phyloP scores from a whole-genome alignment of 306 rosid genomes.

The Parietaria judaica region DNA sequence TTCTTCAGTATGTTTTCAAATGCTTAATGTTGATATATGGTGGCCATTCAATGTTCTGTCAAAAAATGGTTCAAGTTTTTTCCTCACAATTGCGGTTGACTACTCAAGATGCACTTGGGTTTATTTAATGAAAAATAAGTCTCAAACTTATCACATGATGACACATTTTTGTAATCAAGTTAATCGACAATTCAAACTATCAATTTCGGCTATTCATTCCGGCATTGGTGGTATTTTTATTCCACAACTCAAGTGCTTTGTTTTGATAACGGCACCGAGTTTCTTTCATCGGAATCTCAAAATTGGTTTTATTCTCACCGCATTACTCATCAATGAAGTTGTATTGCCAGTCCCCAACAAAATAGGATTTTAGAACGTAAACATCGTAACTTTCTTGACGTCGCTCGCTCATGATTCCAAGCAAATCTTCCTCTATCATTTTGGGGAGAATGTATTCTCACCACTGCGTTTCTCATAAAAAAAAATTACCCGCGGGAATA shows the following conservation, averaged over 20 bases:
- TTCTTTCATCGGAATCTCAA: not conserved
- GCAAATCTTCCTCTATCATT: no score
- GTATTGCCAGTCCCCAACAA: conserved; percentile 2
- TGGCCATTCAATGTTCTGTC: not conserved
- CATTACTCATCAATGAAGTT: not conserved
- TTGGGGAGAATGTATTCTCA: no score
- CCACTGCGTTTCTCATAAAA: no score
- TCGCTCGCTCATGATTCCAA: conserved; percentile 5
- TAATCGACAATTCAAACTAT: conserved; percentile 1
- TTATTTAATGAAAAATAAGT: not conserved
- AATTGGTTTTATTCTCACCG: not conserved
- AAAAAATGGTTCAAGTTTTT: not conserved
- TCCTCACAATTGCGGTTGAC: conserved; percentile 15
- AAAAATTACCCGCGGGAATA: no score
- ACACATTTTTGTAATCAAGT: not conserved
- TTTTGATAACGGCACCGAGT: conserved; percentile 4
- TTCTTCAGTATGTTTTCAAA: conserved; percentile 1
- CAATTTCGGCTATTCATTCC: not conserved
- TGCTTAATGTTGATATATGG: conserved; percentile 11
- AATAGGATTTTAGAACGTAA: conserved; percentile 8
- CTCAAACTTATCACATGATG: not conserved
- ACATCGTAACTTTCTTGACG: not conserved
- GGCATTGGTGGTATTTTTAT: not conserved
- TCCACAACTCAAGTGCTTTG: conserved; percentile 1
- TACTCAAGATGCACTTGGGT: conserved; percentile 1